phyloP scores from a whole-genome alignment of 768 basidiomycete species.

The Macrolepiota albuminosa region DNA sequence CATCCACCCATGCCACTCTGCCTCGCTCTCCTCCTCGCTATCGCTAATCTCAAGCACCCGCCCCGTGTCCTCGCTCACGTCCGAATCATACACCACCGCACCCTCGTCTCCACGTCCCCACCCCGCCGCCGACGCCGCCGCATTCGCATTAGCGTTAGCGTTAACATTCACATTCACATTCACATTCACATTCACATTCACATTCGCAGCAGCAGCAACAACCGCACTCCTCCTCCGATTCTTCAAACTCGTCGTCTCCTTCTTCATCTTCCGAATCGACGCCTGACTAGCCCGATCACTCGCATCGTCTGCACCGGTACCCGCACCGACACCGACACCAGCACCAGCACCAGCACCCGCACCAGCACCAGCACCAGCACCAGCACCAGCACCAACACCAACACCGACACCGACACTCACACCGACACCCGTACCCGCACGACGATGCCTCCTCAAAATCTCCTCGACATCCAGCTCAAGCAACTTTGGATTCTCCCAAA shows the following conservation, averaged over 20 bases:
- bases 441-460: constrained; percentile 16
- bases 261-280: constrained; percentile 8
- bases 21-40: constrained; percentile 46
- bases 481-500: constrained; percentile 20
- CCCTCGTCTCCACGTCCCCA: background rate
- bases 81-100: constrained; percentile 12
- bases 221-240: constrained; percentile 14
- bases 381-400: no score
- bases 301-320: background rate
- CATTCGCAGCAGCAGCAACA: no score
- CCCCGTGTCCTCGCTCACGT: constrained; percentile 19
- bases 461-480: constrained; percentile 16
- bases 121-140: no score
- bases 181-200: no score
- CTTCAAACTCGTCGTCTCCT: constrained; percentile 15
- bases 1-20: constrained; percentile 67
- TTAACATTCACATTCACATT: no score
- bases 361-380: no score
- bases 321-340: no score
- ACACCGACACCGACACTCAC: no score
- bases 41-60: constrained; percentile 25
- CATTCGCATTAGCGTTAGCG: no score
- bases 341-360: no score
- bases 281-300: constrained; percentile 9
- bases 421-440: no score